Conservation (phyloP, 495 filamentous ascomycete genomes). For the Pseudevernia furfuracea region DNA sequence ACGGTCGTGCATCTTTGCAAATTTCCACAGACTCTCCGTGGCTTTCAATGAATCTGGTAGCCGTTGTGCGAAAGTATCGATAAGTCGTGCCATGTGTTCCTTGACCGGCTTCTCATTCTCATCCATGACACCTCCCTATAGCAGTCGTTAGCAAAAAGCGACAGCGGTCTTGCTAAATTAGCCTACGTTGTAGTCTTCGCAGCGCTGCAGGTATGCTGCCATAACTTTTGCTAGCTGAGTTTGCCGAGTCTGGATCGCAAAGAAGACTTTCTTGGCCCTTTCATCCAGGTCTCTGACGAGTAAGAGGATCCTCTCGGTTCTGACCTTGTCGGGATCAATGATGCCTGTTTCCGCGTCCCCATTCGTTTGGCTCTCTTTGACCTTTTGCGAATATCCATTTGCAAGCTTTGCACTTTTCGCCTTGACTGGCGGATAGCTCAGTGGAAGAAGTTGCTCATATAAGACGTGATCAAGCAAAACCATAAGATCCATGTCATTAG, state of each 20-base stretch:
- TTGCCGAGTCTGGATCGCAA: constrained; percentile 73
- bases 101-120: constrained; percentile 61
- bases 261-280: constrained; percentile 77
- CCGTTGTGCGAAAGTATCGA: constrained; percentile 61
- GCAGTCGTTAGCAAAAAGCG: background rate
- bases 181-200: constrained; percentile 71
- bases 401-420: constrained; percentile 51
- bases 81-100: constrained; percentile 54
- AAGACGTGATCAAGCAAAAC: constrained; percentile 76
- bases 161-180: background rate
- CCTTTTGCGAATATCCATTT: constrained; percentile 54
- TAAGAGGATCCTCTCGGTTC: constrained; percentile 76
- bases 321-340: constrained; percentile 71
- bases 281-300: constrained; percentile 70
- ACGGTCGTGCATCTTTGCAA: constrained; percentile 85
- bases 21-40: constrained; percentile 71
- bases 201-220: constrained; percentile 63
- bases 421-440: constrained; percentile 76
- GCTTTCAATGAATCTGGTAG: constrained; percentile 65
- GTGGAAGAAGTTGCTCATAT: constrained; percentile 76
- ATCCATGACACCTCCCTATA: constrained; percentile 69
- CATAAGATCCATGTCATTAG: constrained; percentile 83
- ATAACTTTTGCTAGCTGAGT: constrained; percentile 60
- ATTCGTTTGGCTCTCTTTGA: constrained; percentile 43
- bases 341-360: constrained; percentile 42